Percentiles rank a stretch among this genome's conserved stretches.
phyloP scores from a whole-genome alignment of 1,139 yeast genomes.

The Arxiozyma telluris region DNA sequence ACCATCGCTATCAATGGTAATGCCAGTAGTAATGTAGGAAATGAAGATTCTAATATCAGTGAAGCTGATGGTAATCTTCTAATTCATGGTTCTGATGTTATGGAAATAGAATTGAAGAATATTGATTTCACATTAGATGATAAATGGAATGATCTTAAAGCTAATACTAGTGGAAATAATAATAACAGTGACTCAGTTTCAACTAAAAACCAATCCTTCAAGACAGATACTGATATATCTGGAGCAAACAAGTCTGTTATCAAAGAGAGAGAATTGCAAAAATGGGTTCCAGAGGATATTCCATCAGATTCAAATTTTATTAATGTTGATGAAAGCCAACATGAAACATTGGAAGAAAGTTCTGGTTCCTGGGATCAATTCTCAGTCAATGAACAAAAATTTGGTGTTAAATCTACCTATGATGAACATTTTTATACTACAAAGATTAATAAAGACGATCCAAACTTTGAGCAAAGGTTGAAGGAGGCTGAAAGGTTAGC shows the following conservation, averaged over 20 bases:
- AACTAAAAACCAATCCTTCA: slow-evolving; percentile 36
- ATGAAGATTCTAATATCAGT: slow-evolving; percentile 24
- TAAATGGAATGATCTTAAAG: slow-evolving; percentile 17
- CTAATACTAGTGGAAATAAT: not conserved
- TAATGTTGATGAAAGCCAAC: slow-evolving; percentile 11
- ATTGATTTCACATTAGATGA: slow-evolving; percentile 23
- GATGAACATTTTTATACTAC: slow-evolving; percentile 91
- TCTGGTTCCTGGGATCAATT: slow-evolving; percentile 77
- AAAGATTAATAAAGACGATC: slow-evolving; percentile 61
- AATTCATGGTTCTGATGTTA: slow-evolving; percentile 51
- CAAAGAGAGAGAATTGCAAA: slow-evolving; percentile 65
- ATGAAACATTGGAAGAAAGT: slow-evolving; percentile 40
- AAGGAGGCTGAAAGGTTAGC: slow-evolving; percentile 73
- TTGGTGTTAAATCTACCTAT: slow-evolving; percentile 79
- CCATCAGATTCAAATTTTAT: slow-evolving; percentile 23
- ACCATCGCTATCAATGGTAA: slow-evolving; percentile 27
- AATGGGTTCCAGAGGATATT: slow-evolving; percentile 70
- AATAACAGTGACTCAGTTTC: not conserved
- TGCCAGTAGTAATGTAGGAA: slow-evolving; percentile 16
- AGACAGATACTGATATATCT: slow-evolving; percentile 80
- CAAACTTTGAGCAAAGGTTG: slow-evolving; percentile 59
- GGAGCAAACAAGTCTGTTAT: slow-evolving; percentile 31
- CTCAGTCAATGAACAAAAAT: slow-evolving; percentile 76
- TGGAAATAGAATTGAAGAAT: slow-evolving; percentile 42
- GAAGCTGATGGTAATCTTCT: slow-evolving; percentile 41